phyloP scores from a whole-genome alignment of 306 rosid species.

The Parietaria judaica region DNA sequence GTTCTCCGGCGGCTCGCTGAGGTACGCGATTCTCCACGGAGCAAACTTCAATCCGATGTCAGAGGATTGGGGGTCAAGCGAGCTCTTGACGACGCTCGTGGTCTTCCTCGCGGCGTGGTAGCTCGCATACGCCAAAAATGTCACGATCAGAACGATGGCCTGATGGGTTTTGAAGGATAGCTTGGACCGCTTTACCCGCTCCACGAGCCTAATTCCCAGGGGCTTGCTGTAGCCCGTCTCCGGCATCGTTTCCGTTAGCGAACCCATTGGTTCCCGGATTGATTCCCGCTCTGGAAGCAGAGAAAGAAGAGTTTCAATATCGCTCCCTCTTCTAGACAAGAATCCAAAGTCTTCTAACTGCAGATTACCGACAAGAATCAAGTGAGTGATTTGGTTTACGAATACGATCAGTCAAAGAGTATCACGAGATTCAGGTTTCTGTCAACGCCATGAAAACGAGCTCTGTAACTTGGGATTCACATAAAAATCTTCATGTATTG shows the following conservation, averaged over 20 bases:
- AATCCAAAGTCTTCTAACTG: slow-evolving; percentile 23
- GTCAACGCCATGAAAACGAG: not conserved
- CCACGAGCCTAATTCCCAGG: slow-evolving; percentile 41
- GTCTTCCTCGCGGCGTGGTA: slow-evolving; percentile 93
- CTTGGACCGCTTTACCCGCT: slow-evolving; percentile 45
- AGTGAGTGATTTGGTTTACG: too few species aligned
- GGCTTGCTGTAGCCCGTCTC: slow-evolving; percentile 42
- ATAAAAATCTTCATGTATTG: not conserved
- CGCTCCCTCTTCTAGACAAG: slow-evolving; percentile 19
- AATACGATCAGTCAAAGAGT: not conserved
- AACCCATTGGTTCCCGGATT: slow-evolving; percentile 33
- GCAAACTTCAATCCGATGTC: slow-evolving; percentile 28
- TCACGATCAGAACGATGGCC: slow-evolving; percentile 62
- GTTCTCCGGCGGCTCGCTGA: slow-evolving; percentile 17
- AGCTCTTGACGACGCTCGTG: slow-evolving; percentile 84
- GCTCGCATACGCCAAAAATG: slow-evolving; percentile 82
- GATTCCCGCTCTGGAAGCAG: slow-evolving; percentile 14
- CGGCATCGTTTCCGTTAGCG: slow-evolving; percentile 31
- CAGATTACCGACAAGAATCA: slow-evolving; percentile 1
- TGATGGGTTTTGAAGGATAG: slow-evolving; percentile 82
- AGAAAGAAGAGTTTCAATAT: slow-evolving; percentile 7
- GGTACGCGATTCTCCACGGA: slow-evolving; percentile 23
- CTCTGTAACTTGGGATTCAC: not conserved
- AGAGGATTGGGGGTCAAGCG: slow-evolving; percentile 74
- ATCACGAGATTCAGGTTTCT: not conserved